phyloP scores from a whole-genome alignment of 129 eudicot genomes.

The Tanacetum coccineum region DNA sequence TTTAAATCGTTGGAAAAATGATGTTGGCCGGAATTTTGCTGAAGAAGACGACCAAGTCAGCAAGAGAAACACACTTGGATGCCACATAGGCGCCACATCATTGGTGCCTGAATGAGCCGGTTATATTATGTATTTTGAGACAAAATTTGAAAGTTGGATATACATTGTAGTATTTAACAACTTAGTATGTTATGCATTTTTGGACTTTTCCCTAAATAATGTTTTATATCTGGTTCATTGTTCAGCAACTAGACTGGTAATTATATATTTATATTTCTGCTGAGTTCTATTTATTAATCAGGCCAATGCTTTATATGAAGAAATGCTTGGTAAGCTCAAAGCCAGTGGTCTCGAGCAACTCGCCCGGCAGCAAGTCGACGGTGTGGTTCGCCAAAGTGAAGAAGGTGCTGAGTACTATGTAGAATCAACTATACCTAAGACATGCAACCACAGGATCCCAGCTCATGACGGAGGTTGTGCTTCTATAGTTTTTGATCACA shows the following conservation, averaged over 20 bases:
- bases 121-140: no score
- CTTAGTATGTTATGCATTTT: no score
- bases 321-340: constrained; percentile 65
- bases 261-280: neutral
- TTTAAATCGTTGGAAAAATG: no score
- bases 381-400: constrained; percentile 88
- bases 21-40: no score
- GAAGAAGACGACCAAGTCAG: no score
- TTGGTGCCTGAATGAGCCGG: neutral
- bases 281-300: constrained; percentile 14
- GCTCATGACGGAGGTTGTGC: constrained; percentile 95
- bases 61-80: no score
- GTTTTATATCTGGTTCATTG: no score
- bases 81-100: no score
- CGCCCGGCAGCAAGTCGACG: constrained; percentile 87
- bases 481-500: constrained; percentile 65
- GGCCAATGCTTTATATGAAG: constrained; percentile 87
- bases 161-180: no score
- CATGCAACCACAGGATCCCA: constrained; percentile 59
- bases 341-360: constrained; percentile 69
- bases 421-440: constrained; percentile 63
- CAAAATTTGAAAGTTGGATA: no score
- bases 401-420: constrained; percentile 78
- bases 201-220: no score
- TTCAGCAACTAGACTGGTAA: no score